A percentile compares a stretch with the other conserved stretches of the same genome.
Conservation (phyloP, 2,329 filamentous ascomycete species). For the Neofusicoccum sp. region DNA sequence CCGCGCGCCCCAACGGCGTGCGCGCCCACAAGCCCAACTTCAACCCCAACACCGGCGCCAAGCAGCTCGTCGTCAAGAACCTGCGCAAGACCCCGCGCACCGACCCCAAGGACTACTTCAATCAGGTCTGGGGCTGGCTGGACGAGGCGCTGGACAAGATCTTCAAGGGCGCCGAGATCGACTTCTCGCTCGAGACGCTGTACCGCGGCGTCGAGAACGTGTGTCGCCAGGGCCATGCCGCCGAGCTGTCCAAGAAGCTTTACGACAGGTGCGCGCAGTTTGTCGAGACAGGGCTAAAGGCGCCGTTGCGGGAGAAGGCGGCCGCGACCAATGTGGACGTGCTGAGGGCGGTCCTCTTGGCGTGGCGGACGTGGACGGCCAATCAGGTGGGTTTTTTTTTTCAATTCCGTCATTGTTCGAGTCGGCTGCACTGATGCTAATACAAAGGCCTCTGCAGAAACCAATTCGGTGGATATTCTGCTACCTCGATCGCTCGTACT, state of each 20-base stretch:
- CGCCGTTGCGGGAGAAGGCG: constrained; percentile 56
- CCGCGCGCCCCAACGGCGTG: constrained; percentile 15
- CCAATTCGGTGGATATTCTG: constrained; percentile 86
- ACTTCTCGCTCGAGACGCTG: constrained; percentile 75
- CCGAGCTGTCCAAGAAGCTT: constrained; percentile 65
- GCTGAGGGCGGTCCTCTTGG: constrained; percentile 57
- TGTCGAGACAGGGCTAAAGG: constrained; percentile 55
- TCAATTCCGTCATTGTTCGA: constrained; percentile 4
- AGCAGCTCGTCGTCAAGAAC: constrained; percentile 92
- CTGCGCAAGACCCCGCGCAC: constrained; percentile 64
- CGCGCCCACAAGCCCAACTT: constrained; percentile 46
- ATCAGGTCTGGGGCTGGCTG: constrained; percentile 71
- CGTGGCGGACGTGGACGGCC: constrained; percentile 76
- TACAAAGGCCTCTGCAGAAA: constrained; percentile 47
- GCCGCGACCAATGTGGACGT: constrained; percentile 62
- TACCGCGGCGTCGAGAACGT: constrained; percentile 91
- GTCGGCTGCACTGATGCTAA: constrained; percentile 19
- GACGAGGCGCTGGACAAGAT: constrained; percentile 70
- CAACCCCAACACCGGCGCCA: constrained; percentile 73
- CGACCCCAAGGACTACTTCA: constrained; percentile 74
- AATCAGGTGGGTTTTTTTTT: constrained; percentile 61
- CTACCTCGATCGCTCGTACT: constrained; percentile 86
- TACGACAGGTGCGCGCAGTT: constrained; percentile 65
- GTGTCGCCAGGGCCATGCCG: constrained; percentile 73
- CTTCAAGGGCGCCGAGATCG: constrained; percentile 62